phyloP scores from a whole-genome alignment of 257 asterid species.

The Gardenia jasminoides region DNA sequence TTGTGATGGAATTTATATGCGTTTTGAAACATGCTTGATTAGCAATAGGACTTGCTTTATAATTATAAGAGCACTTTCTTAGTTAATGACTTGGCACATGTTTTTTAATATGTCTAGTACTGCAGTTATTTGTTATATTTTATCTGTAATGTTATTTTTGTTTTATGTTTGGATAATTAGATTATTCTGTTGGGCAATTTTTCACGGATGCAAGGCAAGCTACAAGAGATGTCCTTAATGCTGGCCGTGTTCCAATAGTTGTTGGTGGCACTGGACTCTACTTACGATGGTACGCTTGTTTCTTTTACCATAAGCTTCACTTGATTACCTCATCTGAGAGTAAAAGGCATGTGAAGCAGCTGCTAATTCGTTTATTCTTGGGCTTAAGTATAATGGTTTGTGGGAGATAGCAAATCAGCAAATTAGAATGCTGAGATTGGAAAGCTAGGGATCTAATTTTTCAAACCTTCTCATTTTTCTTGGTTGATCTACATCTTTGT shows the following conservation, averaged over 20 bases:
- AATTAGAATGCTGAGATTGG: background rate
- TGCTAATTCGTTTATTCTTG: background rate
- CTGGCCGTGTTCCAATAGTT: constrained; percentile 78
- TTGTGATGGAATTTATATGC: background rate
- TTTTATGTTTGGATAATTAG: constrained; percentile 37
- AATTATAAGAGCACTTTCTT: background rate
- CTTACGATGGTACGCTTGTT: constrained; percentile 76
- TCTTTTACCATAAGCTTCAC: constrained; percentile 8
- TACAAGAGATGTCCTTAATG: constrained; percentile 63
- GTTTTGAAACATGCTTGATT: background rate
- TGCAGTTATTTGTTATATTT: background rate
- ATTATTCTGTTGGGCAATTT: constrained; percentile 88
- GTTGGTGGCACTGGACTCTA: constrained; percentile 96
- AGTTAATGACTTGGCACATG: background rate
- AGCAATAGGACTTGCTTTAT: background rate
- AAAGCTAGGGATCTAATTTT: background rate
- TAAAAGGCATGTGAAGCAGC: background rate
- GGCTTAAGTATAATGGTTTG: background rate
- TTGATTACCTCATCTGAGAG: background rate
- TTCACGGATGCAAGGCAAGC: constrained; percentile 80
- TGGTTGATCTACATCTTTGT: background rate
- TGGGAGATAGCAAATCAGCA: background rate
- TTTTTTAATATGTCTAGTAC: background rate
- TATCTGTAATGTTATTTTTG: background rate
- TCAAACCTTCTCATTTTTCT: background rate